A percentile compares a stretch with the other conserved stretches of the same genome.
phyloP scores from a whole-genome alignment of 2,329 filamentous ascomycete species.

The Botrytis hyacinthi region DNA sequence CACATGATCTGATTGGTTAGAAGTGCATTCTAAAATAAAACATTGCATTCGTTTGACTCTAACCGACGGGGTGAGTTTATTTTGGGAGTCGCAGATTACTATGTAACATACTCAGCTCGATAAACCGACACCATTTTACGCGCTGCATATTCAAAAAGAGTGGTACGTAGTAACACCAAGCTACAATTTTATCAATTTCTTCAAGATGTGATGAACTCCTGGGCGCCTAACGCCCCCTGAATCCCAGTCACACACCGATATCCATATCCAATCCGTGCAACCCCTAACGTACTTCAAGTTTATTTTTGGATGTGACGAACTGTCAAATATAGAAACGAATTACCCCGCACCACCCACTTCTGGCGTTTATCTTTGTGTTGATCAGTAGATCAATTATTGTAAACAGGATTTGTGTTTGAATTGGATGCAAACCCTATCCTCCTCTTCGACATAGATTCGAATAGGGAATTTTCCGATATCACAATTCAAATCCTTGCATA shows the following conservation, averaged over 20 bases:
- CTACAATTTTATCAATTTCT: background rate
- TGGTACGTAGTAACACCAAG: background rate
- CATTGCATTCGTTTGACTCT: background rate
- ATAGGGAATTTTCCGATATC: background rate
- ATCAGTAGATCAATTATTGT: background rate
- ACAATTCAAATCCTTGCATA: background rate
- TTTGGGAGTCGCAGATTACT: background rate
- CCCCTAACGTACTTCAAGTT: background rate
- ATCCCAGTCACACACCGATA: background rate
- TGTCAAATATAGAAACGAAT: constrained; percentile 7
- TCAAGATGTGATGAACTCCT: background rate
- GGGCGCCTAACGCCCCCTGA: background rate
- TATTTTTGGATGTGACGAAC: constrained; percentile 14
- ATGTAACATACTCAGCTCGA: rapidly evolving
- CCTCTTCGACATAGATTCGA: background rate
- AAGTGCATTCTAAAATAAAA: constrained; percentile 11
- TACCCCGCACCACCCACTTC: background rate
- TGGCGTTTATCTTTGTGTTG: background rate
- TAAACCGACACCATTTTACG: background rate
- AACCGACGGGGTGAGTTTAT: background rate
- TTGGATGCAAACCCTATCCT: background rate
- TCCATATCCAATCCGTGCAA: background rate
- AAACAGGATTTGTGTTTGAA: background rate
- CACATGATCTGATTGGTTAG: background rate
- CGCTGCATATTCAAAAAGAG: rapidly evolving